Conservation (phyloP, 2,329 filamentous ascomycete species). For the Aureobasidium sp. region DNA sequence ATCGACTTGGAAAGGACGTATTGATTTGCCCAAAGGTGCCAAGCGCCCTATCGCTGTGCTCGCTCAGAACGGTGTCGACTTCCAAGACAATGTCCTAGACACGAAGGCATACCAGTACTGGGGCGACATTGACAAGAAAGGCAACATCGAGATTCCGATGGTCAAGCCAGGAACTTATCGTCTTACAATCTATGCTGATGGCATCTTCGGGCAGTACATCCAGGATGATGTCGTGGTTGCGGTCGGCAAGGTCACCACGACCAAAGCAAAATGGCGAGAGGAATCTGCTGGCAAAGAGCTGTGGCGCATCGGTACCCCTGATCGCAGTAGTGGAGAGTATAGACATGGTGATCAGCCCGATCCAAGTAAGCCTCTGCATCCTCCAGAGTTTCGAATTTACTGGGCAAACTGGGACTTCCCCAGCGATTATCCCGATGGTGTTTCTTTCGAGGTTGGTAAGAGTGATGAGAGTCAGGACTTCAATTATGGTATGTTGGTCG, state of each 20-base stretch:
- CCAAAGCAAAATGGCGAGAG: slow-evolving; percentile 40
- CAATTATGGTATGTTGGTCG: slow-evolving; percentile 40
- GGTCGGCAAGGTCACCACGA: slow-evolving; percentile 33
- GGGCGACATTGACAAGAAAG: slow-evolving; percentile 42
- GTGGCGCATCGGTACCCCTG: slow-evolving; percentile 55
- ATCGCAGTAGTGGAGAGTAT: slow-evolving; percentile 54
- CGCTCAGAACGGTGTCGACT: slow-evolving; percentile 42
- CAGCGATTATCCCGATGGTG: slow-evolving; percentile 50
- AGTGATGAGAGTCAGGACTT: slow-evolving; percentile 42
- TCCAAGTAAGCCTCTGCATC: slow-evolving; percentile 40
- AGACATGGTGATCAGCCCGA: slow-evolving; percentile 48
- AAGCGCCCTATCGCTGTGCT: slow-evolving; percentile 48
- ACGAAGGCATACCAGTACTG: slow-evolving; percentile 55
- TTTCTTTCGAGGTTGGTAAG: slow-evolving; percentile 49
- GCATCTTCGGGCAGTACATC: slow-evolving; percentile 52
- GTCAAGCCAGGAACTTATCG: slow-evolving; percentile 53
- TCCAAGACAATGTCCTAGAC: slow-evolving; percentile 51
- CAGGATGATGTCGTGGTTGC: slow-evolving; percentile 43
- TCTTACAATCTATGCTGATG: slow-evolving; percentile 54
- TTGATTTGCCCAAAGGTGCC: slow-evolving; percentile 45
- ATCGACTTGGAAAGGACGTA: slow-evolving; percentile 41
- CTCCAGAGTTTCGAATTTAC: slow-evolving; percentile 52
- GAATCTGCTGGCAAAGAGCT: slow-evolving; percentile 51
- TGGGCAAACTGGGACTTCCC: slow-evolving; percentile 53
- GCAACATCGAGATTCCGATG: slow-evolving; percentile 43